Base-by-base conservation (phyloP, 108 stramenopile genomes). In the Mediolabrus comicus region DNA sequence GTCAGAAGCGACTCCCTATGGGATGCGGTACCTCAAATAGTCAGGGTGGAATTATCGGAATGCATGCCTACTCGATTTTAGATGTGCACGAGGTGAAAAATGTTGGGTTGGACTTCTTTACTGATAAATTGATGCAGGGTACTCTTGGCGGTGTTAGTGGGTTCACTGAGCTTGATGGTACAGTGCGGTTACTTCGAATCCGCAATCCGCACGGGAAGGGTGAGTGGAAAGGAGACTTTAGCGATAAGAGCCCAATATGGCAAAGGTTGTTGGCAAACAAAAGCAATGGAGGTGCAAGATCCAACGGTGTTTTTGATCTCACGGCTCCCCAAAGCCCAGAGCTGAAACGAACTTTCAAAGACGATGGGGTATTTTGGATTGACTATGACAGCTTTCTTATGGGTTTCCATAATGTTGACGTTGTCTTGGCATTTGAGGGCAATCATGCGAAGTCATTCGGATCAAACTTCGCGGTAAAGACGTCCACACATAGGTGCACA, bases 41-140 rank as follows among this genome's bases (percentile, higher is more conserved):
- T 4, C 87, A 75, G 55, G 86, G 57, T 24, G 93, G 93, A 4
- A 79, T 98, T 3, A 86, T 98, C 28, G 89, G 92, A 1, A 81
- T 81, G 61, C 98, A 98, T 83, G 98, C 98, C 8, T 98, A 98
- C 62, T 89, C 87, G 17, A 87, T 98, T 41, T 71, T 98, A 41
- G 88, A 95, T 69, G 95, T 97, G 3, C 66, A 66, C 13, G 94
- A 98, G 61, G 67, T 98, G 24, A 71, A 73, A 30, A 75, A 85
- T 51, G 68, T 87, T n/a, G 66, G 77, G 0, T 55, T 81, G 35
- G 74, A 87, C 4, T 94, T 89, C 59, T 92, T 94, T 65, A 16
- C 26, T 31, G 65, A 84, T 62, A 63, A 84, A 71, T 43, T 77
- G 35, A 59, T 14, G 31, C 68, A 67, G 43, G 71, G 59, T 3